Evolutionary conservation across 495 filamentous ascomycete genomes (phyloP), one percentile per base, ranked within the genome.

Genomic region (Talaromyces stipitatus): DNA sequence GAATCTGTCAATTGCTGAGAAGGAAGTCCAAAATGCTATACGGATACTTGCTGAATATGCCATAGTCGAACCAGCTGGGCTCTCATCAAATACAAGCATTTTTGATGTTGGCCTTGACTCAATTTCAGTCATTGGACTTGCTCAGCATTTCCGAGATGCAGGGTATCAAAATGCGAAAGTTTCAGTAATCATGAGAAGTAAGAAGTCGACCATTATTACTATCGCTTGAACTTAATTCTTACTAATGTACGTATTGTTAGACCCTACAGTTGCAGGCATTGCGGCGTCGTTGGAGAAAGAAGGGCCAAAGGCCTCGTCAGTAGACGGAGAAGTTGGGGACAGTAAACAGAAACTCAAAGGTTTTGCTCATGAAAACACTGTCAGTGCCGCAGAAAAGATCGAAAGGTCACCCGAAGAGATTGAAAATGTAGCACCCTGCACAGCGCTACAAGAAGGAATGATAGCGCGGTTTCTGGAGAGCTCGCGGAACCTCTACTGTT

Each of bases 71-170:
- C 30, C 55, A 0, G 62, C 61, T 3, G 67, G 74, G 1, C 76
- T 91, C 30, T 72, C 64, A 1, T 70, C 72, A 14, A 72, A 72
- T 1, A 81, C 85, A 0, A 92, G 79, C 27, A 82, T 95, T 28
- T 95, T 90, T 61, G 88, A 94, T 52, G 71, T 95, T 2, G 90
- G 90, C 0, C 73, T 92, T 6, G 91, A 94, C 64, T 92, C 89
- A 0, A 89, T 95, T 12, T 88, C 87, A 0, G 85, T 86, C 2
- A 82, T 91, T 22, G 78, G 82, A 22, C 74, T 95, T 53, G 68
- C 82, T 11, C 68, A 76, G 0, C 62, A 60, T n/a, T 67, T 88
- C 14, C 82, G 77, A 55, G 66, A 72, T 11, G 64, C 69, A 1
- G 82, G 85, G 0, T 78, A 90, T 57, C 24, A 60, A 2, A 72